Base-by-base conservation (phyloP, 1,139 yeast genomes). In the Candida sanyaensis region DNA sequence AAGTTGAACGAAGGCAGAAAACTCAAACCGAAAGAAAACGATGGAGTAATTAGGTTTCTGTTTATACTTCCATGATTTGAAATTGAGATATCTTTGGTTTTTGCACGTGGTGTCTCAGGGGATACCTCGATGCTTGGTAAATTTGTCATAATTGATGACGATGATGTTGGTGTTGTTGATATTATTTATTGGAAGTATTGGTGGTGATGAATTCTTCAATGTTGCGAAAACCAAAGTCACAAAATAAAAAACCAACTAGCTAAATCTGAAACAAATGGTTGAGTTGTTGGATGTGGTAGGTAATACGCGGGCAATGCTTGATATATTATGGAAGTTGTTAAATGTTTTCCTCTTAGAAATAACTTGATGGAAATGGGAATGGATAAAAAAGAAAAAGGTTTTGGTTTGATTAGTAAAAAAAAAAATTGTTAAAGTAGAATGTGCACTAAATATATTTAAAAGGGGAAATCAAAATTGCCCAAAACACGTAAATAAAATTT, bases 1-100 rank as follows among this genome's bases (percentile, higher is more conserved):
- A 74, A 70, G 42, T 66, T 71, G 56, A 74, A 73, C 6, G 77
- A 69, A 4, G 80, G 79, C 75, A 71, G 76, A 51, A 74, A 72
- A 39, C 71, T 72, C 32, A 74, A 55, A 5, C 78, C 77, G 54
- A 74, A 72, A 34, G 73, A 64, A 55, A 69, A 73, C 6, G 75
- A 63, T 1, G 78, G 76, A 10, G 76, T 69, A 37, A 56, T 44
- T 12, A 46, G 29, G 40, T 43, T 46, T 37, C 50, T 13, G 40
- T 50, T 50, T 12, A 48, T 33, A 31, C 51, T 46, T 3, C 37
- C 45, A 23, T 37, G 32, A 21, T 44, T 33, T 38, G 46, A 37
- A 37, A n/a, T 34, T 4, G 50, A 37, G 12, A 50, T 44, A 4
- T 51, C 38, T 24, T 48, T 50, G 27, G 52, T 44, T 13, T 48